Conservation (phyloP, 331 rosid species). For the Arachis monticola region DNA sequence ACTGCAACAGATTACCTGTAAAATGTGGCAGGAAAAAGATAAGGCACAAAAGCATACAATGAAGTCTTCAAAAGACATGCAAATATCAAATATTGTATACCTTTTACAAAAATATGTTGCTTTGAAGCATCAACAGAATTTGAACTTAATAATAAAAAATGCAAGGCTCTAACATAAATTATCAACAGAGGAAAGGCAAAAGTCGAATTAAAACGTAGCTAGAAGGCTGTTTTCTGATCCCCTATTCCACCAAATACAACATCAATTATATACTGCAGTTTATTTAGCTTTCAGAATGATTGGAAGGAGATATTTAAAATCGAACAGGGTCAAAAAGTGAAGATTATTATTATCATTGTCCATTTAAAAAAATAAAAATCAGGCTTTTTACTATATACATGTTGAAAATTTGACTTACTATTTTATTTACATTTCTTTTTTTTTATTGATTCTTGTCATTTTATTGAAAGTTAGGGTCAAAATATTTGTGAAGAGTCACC, state of each 20-base stretch:
- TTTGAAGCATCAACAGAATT: slow-evolving; percentile 6
- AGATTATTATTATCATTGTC: not conserved
- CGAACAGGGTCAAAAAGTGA: not conserved
- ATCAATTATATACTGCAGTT: not conserved
- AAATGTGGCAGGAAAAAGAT: slow-evolving; percentile 33
- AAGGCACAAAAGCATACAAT: slow-evolving; percentile 31
- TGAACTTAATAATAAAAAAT: slow-evolving; percentile 29
- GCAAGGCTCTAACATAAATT: slow-evolving; percentile 13
- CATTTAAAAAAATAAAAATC: too few relatives aligned
- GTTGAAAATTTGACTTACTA: not conserved
- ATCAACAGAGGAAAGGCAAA: not conserved
- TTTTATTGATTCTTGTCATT: not conserved
- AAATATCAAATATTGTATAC: slow-evolving; percentile 6
- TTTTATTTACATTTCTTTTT: not conserved
- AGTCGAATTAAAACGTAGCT: not conserved
- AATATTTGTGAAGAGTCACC: not conserved
- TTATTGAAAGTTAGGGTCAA: not conserved
- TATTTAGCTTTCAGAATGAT: slow-evolving; percentile 3
- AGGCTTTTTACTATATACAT: too few relatives aligned
- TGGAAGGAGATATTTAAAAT: slow-evolving; percentile 21
- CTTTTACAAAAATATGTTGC: too few relatives aligned
- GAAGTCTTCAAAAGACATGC: slow-evolving; percentile 34
- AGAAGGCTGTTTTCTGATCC: slow-evolving; percentile 11
- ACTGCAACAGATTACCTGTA: slow-evolving; percentile 72
- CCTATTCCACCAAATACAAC: not conserved